A percentile compares a stretch with the other conserved stretches of the same genome.
Evolutionary conservation across 2,329 filamentous ascomycete species (phyloP).

Genomic region (Aspergillus tubingensis): DNA sequence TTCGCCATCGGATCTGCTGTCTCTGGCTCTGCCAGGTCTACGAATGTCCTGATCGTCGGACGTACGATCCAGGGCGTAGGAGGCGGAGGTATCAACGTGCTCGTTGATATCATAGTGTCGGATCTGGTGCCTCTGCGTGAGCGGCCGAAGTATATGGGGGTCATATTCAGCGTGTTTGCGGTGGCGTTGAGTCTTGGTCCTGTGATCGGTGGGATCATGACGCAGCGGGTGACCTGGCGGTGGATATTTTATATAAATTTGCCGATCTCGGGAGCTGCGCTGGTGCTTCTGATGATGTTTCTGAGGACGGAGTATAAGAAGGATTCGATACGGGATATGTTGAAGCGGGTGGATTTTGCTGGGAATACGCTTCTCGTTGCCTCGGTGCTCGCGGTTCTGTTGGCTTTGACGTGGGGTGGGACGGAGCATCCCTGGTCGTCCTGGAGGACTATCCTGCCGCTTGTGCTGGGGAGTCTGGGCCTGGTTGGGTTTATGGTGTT

Average conservation of each 20-base stretch:
- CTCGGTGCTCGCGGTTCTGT: too few species aligned
- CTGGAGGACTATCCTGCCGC: too few species aligned
- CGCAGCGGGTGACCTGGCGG: slow-evolving; percentile 23
- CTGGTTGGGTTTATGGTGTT: too few species aligned
- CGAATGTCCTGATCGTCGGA: slow-evolving; percentile 55
- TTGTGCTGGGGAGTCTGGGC: too few species aligned
- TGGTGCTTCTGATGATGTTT: background rate
- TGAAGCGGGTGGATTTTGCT: too few species aligned
- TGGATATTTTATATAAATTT: background rate
- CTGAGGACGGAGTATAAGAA: background rate
- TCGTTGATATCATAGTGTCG: slow-evolving; percentile 49
- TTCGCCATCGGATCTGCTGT: slow-evolving; percentile 58
- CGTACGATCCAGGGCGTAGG: slow-evolving; percentile 58
- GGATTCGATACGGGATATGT: too few species aligned
- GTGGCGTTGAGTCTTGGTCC: slow-evolving; percentile 53
- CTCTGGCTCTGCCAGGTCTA: slow-evolving; percentile 50
- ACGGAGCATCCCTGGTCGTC: too few species aligned
- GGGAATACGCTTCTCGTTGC: too few species aligned
- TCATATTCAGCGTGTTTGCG: slow-evolving; percentile 23
- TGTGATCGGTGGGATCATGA: slow-evolving; percentile 37
- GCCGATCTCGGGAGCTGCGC: too few species aligned
- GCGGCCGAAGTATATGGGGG: slow-evolving; percentile 30
- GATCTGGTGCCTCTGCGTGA: slow-evolving; percentile 49
- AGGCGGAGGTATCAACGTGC: slow-evolving; percentile 45
- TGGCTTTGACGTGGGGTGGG: too few species aligned